Evolutionary conservation across 1,139 yeast species (phyloP), one percentile per base, ranked within the genome.

Genomic region (Zhuliangozyma blackwelliae): DNA sequence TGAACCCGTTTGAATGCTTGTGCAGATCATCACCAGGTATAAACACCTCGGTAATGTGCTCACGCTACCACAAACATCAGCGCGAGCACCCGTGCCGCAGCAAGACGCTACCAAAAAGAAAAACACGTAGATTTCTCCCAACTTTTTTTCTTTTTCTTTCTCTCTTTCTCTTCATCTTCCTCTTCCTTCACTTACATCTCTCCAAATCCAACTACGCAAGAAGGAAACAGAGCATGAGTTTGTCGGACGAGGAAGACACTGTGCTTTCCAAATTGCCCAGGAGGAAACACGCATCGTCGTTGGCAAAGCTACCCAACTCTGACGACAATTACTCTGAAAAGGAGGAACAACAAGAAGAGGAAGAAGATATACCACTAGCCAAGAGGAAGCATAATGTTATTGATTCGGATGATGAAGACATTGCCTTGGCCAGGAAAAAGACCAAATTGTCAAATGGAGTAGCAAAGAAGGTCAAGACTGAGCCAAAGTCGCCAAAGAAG

Each of bases 221-320:
- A 13, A 6, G 13, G 9, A 20, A 21, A 21, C 20, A 20, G 10
- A 21, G 7, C 16, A 35, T 35, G 35, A 22, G 34, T 30, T 33
- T 40, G 10, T 39, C 43, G 27, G 41, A 36, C 20, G 50, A 46
- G 7, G 49, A 45, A 25, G 48, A 45, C 29, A 33, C 45, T 11
- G 42, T 40, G 9, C 38, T 45, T 22, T 41, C 48, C 5, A 33
- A 33, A 25, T 32, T 44, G 19, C 35, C 38, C 10, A 36, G 32
- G 12, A 31, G 31, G 32, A 25, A 34, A 5, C 35, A 38, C 7
- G 21, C 34, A 7, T 39, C 41, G 6, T 36, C 40, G 4, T 33
- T 40, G 5, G 40, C 40, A 25, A 38, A 36, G 19, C 41, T 40
- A 35, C 16, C 16, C 16, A 16, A 16, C 16, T 16, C 16, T 16